These are phyloP conservation scores for Candida golubevii DNA, from an alignment of 805 yeast genomes.

Conservation along the genomic window DNA sequence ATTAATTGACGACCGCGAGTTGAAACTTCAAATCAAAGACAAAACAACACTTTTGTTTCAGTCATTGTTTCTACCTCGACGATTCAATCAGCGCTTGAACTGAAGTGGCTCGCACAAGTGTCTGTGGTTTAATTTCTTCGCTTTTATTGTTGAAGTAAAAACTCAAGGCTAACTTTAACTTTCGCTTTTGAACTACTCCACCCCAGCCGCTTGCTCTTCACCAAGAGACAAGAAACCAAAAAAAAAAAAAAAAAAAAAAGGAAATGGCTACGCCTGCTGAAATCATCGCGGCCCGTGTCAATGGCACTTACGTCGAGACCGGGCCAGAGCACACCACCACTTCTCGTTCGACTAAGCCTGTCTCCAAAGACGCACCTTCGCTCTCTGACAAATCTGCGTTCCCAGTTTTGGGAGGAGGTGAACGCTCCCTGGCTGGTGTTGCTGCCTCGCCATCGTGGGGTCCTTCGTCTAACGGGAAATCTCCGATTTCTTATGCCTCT, in stretches of 20 bases:
- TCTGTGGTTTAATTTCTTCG: too few species aligned
- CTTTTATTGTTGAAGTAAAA: too few species aligned
- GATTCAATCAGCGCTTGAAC: too few species aligned
- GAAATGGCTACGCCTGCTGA: constrained; percentile 46
- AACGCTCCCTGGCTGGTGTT: constrained; percentile 12
- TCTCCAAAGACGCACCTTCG: constrained; percentile 25
- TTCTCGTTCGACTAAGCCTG: constrained; percentile 1
- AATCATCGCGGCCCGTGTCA: constrained; percentile 44
- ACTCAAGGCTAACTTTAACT: too few species aligned
- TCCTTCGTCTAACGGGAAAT: constrained; percentile 25
- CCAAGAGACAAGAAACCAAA: background rate
- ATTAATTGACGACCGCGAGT: too few species aligned
- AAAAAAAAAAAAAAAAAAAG: background rate
- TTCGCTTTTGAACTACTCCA: background rate
- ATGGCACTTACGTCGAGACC: constrained; percentile 21
- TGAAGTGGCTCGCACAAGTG: too few species aligned
- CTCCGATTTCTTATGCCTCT: constrained; percentile 19
- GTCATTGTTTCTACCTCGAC: too few species aligned
- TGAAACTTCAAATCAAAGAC: too few species aligned
- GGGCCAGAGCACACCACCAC: background rate
- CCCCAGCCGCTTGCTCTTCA: background rate
- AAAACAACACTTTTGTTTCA: too few species aligned
- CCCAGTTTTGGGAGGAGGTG: constrained; percentile 59
- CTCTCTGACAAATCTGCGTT: constrained; percentile 53
- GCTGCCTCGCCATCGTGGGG: constrained; percentile 40